A percentile compares a stretch with the other conserved stretches of the same genome.
Evolutionary conservation across 208 protist genomes (phyloP).

Genomic region (Crithidia expoeki): DNA sequence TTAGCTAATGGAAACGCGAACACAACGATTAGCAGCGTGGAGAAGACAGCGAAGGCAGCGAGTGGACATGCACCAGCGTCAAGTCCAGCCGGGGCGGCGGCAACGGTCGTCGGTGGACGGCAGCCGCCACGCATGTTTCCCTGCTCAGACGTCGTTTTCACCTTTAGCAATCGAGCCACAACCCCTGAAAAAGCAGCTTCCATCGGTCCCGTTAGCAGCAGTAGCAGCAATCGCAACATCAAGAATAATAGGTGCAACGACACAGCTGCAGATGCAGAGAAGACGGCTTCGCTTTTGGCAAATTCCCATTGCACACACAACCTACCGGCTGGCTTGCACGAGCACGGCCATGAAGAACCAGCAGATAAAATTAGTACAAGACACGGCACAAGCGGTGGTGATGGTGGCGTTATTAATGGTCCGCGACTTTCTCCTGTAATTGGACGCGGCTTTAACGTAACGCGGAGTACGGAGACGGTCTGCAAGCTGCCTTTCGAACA

Average conservation of each 20-base stretch:
- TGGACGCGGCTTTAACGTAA: not conserved
- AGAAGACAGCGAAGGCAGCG: not conserved
- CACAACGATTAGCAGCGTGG: too few relatives aligned
- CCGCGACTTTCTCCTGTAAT: not conserved
- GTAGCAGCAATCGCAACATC: not conserved
- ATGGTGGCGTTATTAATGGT: not conserved
- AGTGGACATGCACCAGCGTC: not conserved
- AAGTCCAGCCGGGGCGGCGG: not conserved
- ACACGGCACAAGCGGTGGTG: not conserved
- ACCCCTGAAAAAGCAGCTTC: not conserved
- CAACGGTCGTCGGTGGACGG: conserved; percentile 7
- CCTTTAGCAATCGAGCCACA: not conserved
- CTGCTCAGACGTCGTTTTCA: not conserved
- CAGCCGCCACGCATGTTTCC: conserved; percentile 17
- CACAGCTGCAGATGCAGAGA: not conserved
- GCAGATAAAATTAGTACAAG: not conserved
- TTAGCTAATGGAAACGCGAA: not conserved
- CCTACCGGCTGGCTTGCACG: not conserved
- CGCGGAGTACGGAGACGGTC: not conserved
- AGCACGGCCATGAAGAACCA: not conserved
- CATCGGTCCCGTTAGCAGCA: not conserved
- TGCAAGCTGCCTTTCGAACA: not conserved
- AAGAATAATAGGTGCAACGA: not conserved
- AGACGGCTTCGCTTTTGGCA: not conserved
- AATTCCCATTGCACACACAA: conserved; percentile 7